phyloP scores from a whole-genome alignment of 345 rosid genomes.

The Zanthoxylum bungeanum region DNA sequence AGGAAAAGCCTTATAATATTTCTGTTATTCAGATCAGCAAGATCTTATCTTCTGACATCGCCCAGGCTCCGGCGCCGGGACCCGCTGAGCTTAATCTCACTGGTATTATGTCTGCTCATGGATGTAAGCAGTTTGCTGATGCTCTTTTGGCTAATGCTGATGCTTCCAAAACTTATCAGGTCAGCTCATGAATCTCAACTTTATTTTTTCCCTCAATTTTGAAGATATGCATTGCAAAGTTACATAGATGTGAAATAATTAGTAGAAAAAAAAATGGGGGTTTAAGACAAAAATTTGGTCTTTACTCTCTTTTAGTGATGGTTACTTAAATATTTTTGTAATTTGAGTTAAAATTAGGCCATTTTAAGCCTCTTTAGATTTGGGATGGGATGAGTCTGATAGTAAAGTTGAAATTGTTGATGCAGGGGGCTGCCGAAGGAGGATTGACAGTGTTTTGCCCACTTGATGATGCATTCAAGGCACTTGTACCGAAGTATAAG shows the following conservation, averaged over 20 bases:
- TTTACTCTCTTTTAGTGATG: not conserved
- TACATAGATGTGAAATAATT: not conserved
- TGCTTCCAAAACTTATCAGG: conserved; percentile 68
- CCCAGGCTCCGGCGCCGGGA: conserved; percentile 81
- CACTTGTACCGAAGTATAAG: conserved; percentile 71
- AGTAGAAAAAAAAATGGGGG: not conserved
- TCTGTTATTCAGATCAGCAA: conserved; percentile 89
- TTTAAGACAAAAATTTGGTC: not conserved
- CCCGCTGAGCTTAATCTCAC: conserved; percentile 71
- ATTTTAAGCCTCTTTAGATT: not conserved
- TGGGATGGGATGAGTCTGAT: not conserved
- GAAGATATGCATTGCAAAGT: not conserved
- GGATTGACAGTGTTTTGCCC: conserved; percentile 99
- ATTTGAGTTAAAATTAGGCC: not conserved
- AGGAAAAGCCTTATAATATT: conserved; percentile 83
- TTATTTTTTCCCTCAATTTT: not conserved
- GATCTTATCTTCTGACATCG: conserved; percentile 61
- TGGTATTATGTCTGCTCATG: conserved; percentile 80
- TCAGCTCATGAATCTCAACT: not conserved
- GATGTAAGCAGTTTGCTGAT: conserved; percentile 87
- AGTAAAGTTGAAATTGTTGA: not conserved
- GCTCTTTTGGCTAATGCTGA: conserved; percentile 53
- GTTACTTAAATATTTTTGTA: not conserved
- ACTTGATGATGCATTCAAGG: conserved; percentile 76
- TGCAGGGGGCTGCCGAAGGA: conserved; percentile 68